These are phyloP conservation scores for Pleurotus sapidus DNA, from an alignment of 768 basidiomycete species.

Conservation along the genomic window DNA sequence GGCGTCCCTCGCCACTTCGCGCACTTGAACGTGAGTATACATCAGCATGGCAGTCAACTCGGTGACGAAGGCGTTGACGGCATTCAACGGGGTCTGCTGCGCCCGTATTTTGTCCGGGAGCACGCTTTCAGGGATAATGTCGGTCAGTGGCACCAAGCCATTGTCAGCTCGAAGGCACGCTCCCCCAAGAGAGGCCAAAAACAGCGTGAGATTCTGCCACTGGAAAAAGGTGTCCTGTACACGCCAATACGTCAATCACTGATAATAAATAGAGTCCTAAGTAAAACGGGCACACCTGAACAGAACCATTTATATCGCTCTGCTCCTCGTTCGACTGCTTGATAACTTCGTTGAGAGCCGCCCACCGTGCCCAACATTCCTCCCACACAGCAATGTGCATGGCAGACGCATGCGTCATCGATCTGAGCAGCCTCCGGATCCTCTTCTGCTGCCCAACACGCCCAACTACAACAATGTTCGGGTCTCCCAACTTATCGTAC, in stretches of 20 bases:
- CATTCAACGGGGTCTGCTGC: slow-evolving; percentile 50
- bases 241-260: background rate
- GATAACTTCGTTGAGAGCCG: slow-evolving; percentile 56
- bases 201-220: slow-evolving; percentile 84
- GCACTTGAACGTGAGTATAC: slow-evolving; percentile 57
- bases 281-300: no score
- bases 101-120: slow-evolving; percentile 76
- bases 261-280: no score
- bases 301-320: slow-evolving; percentile 2
- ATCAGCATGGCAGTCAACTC: slow-evolving; percentile 70
- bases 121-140: slow-evolving; percentile 51
- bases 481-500: slow-evolving; percentile 80
- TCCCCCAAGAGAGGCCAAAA: slow-evolving; percentile 73
- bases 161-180: slow-evolving; percentile 55
- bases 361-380: slow-evolving; percentile 80
- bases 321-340: slow-evolving; percentile 33
- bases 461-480: slow-evolving; percentile 65
- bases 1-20: slow-evolving; percentile 81
- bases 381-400: slow-evolving; percentile 81
- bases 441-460: slow-evolving; percentile 81
- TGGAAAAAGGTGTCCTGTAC: slow-evolving; percentile 68
- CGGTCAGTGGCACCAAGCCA: slow-evolving; percentile 45
- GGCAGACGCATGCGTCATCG: slow-evolving; percentile 59
- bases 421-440: slow-evolving; percentile 65
- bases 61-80: slow-evolving; percentile 64